A percentile compares a stretch with the other conserved stretches of the same genome.
Conservation (phyloP, 345 rosid species). For the Hypericum androsaemum region DNA sequence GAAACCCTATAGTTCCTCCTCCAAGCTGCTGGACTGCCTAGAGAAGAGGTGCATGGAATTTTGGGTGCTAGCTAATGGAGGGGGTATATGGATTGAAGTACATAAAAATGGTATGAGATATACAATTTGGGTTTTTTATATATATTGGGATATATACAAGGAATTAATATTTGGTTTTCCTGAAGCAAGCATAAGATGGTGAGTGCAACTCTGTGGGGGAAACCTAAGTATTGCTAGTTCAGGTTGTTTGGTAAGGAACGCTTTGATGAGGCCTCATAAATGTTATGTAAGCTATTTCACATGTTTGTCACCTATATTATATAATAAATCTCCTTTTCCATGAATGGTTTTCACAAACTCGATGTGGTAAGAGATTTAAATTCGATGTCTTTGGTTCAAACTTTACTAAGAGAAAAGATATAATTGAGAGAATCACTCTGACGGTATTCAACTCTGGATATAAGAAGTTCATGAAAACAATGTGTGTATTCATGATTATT, state of each 20-base stretch:
- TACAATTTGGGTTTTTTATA: constrained; percentile 4
- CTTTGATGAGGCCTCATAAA: neutral
- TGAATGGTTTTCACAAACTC: no score
- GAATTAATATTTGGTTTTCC: constrained; percentile 18
- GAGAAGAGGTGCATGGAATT: constrained; percentile 10
- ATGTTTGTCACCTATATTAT: no score
- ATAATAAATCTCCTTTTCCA: no score
- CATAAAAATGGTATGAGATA: neutral
- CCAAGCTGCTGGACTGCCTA: constrained; percentile 43
- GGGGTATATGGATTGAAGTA: neutral
- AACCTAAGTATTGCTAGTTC: constrained; percentile 46
- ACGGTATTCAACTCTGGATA: no score
- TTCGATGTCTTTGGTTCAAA: no score
- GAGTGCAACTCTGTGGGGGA: constrained; percentile 21
- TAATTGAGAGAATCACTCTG: no score
- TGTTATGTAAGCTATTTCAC: no score
- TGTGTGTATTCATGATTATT: no score
- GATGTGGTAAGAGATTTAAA: no score
- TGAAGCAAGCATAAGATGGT: constrained; percentile 21
- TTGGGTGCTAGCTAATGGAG: neutral
- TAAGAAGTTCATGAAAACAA: no score
- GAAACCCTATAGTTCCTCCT: constrained; percentile 44
- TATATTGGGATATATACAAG: neutral
- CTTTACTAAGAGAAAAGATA: no score
- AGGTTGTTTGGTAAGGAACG: constrained; percentile 21